Base-by-base conservation (phyloP, 1,284 basidiomycete species). In the Microbotryum silenes-acaulis region DNA sequence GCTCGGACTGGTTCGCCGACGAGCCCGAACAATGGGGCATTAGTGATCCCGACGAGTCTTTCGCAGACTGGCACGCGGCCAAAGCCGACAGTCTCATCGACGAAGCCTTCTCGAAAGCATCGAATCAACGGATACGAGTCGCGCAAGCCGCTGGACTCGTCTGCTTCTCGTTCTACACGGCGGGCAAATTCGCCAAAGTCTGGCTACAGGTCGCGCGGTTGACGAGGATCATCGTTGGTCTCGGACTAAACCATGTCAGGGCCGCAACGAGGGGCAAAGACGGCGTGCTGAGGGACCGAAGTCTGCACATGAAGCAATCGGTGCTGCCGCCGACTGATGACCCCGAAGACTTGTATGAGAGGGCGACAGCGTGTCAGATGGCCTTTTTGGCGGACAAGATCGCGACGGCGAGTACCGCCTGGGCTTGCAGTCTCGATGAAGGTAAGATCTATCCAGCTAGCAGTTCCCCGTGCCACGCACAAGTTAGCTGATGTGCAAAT, bases 141-240 rank as follows among this genome's bases (percentile, higher is more conserved):
- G 82, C 89, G 79, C 88, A 91, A 73, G 88, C 88, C 3, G 88
- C 87, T 71, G 85, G 85, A 64, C 78, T 91, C 29, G 80, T 91
- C 31, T 88, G 85, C 2, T 90, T 88, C 87, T 90, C 87, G 75
- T 87, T 88, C 67, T 91, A 90, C 73, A 85, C 88, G 63, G 86
- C 89, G 73, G 89, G 37, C 16, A 42, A 42, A 42, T 89, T 88
- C 86, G 87, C 89, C 14, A 88, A 91, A 75, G 85, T 91, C 6
- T 91, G 88, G 88, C 86, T 89, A 50, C 87, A 87, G 75, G 86
- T 87, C 33, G 87, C 84, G 7, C 88, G 90, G 70, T 86, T 88
- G 70, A 87, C 85, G n/a, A 80, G 88, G 16, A 85, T 88, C n/a
- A 84, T 86, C 27, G 80, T 89, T 18, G 89, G 89, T 4, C 78